phyloP scores from a whole-genome alignment of 148 eudicot species.

The Cornus controversa region DNA sequence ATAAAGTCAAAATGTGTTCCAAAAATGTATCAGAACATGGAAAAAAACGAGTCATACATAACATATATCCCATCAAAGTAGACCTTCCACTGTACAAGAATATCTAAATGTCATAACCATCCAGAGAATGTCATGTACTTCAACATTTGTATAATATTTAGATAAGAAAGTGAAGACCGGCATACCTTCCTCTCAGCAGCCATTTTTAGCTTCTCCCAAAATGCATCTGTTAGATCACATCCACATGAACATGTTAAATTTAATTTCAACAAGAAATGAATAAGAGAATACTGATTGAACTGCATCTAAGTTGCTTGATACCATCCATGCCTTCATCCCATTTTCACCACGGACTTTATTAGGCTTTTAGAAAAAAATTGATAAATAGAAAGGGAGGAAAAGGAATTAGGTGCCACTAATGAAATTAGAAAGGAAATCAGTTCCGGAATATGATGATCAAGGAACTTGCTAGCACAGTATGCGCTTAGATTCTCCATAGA shows the following conservation, averaged over 20 bases:
- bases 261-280: background rate
- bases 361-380: background rate
- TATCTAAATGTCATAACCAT: too few species aligned
- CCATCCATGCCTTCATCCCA: background rate
- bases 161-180: constrained; percentile 1
- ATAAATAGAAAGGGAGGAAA: too few species aligned
- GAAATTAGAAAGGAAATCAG: too few species aligned
- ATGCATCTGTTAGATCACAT: constrained; percentile 37
- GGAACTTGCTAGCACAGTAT: background rate
- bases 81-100: background rate
- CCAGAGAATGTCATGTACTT: background rate
- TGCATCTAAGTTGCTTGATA: background rate
- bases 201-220: constrained; percentile 47
- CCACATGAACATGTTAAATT: background rate
- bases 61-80: background rate
- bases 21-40: background rate
- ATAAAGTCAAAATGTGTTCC: background rate
- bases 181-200: constrained; percentile 47
- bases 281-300: background rate
- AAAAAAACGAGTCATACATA: background rate
- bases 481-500: background rate
- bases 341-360: background rate
- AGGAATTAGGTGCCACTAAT: too few species aligned
- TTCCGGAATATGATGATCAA: too few species aligned
- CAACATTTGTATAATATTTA: background rate